A percentile compares a stretch with the other conserved stretches of the same genome.
Conservation (phyloP, 441 rosid genomes). For the Croton setiger region DNA sequence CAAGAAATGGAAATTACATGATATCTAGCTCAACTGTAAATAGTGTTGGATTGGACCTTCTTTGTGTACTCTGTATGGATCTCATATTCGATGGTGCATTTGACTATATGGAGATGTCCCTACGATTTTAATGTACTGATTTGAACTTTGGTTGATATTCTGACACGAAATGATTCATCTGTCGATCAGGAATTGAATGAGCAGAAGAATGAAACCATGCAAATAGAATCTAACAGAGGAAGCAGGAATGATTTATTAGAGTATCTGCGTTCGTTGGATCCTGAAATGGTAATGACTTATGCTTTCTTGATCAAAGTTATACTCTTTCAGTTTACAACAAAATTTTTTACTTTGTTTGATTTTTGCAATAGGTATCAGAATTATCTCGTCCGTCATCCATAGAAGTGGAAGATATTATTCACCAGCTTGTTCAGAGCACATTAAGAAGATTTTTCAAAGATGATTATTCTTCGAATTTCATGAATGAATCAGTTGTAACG, state of each 20-base stretch:
- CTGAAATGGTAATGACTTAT: slow-evolving; percentile 48
- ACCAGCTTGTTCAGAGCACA: slow-evolving; percentile 65
- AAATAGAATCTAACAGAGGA: slow-evolving; percentile 49
- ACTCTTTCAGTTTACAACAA: background rate
- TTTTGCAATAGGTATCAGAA: slow-evolving; percentile 52
- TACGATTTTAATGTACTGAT: background rate
- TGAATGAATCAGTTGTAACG: slow-evolving; percentile 30
- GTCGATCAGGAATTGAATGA: slow-evolving; percentile 59
- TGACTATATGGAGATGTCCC: background rate
- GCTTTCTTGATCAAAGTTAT: background rate
- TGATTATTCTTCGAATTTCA: slow-evolving; percentile 27
- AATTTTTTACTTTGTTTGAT: background rate
- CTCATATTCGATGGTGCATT: background rate
- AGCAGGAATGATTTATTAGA: slow-evolving; percentile 68
- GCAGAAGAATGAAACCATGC: slow-evolving; percentile 46
- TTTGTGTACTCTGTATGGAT: background rate
- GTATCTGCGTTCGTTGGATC: slow-evolving; percentile 75
- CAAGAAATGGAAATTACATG: background rate
- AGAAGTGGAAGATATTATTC: slow-evolving; percentile 79
- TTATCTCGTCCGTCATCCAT: slow-evolving; percentile 71
- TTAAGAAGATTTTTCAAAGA: slow-evolving; percentile 43
- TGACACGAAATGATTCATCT: slow-evolving; percentile 11
- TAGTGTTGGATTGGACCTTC: background rate
- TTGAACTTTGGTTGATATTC: background rate
- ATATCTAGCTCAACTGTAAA: background rate